Evolutionary conservation across 2,329 filamentous ascomycete genomes (phyloP).

Genomic region (Phaeosphaeriaceae sp.): DNA sequence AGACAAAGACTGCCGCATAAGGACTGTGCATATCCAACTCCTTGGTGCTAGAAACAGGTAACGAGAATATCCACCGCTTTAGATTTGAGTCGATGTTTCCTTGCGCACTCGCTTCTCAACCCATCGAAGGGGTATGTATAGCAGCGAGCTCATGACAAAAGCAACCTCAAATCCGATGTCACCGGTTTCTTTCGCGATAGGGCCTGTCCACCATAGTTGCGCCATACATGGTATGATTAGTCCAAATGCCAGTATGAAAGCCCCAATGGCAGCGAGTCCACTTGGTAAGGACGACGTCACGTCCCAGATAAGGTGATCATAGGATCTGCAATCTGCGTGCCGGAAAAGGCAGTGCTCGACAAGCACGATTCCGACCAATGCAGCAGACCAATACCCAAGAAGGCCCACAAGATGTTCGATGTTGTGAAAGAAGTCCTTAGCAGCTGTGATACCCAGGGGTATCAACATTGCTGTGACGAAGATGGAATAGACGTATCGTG

Average conservation of each 20-base stretch:
- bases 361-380: background rate
- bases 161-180: background rate
- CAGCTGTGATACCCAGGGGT: background rate
- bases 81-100: no score
- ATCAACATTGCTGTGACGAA: background rate
- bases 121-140: background rate
- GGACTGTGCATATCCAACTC: no score
- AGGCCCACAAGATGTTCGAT: background rate
- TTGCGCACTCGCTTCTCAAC: background rate
- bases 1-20: no score
- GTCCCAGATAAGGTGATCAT: background rate
- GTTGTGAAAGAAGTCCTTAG: background rate
- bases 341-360: background rate
- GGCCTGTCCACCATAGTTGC: background rate
- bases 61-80: no score
- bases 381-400: background rate
- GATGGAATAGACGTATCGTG: background rate
- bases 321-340: background rate
- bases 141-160: background rate
- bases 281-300: background rate
- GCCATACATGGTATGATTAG: background rate
- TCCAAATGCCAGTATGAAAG: background rate
- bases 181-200: background rate
- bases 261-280: background rate
- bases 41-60: no score